phyloP scores from a whole-genome alignment of 2,329 filamentous ascomycete species.

The Penicillium sp. region DNA sequence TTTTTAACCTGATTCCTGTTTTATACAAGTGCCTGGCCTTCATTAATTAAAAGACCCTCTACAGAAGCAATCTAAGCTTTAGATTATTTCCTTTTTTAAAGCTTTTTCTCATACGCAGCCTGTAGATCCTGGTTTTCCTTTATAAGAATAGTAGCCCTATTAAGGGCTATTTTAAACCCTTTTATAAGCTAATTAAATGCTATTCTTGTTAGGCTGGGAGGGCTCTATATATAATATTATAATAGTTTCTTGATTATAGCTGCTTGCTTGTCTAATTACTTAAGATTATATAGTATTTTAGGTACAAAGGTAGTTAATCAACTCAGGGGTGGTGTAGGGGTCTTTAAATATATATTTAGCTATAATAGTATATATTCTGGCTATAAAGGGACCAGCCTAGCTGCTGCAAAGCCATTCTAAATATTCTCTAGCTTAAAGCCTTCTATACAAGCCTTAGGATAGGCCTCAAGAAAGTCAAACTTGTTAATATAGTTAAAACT shows the following conservation, averaged over 20 bases:
- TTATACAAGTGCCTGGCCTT: background rate
- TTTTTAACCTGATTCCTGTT: background rate
- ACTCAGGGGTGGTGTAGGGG: background rate
- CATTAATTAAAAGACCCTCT: background rate
- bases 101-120: background rate
- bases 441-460: background rate
- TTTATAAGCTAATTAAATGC: background rate
- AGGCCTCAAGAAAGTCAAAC: slow-evolving; percentile 11
- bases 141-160: background rate
- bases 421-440: background rate
- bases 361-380: background rate
- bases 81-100: background rate
- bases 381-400: background rate
- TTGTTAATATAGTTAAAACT: slow-evolving; percentile 12
- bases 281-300: background rate
- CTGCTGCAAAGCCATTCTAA: slow-evolving; percentile 1
- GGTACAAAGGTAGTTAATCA: background rate
- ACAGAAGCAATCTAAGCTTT: background rate
- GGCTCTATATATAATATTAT: background rate
- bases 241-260: background rate
- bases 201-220: background rate
- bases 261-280: background rate
- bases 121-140: background rate
- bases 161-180: background rate
- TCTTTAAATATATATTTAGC: slow-evolving; percentile 2